Conservation (phyloP, 163 green algal genomes). For the Chlamydomonas reinhardtii region DNA sequence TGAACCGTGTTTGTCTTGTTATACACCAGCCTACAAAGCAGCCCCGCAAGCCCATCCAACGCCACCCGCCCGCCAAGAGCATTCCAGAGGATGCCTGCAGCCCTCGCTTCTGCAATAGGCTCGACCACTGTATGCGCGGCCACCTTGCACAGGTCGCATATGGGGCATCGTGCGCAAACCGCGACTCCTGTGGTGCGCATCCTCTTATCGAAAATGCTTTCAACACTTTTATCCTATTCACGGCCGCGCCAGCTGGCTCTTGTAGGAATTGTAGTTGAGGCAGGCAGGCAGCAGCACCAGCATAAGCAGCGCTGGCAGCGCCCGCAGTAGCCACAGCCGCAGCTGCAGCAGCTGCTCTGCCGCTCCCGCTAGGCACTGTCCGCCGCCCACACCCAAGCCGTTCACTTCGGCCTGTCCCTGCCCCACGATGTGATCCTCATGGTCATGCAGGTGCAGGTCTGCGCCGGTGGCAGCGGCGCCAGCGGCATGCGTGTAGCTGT, state of each 20-base stretch:
- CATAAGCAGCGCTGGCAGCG: constrained; percentile 27
- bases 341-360: constrained; percentile 9
- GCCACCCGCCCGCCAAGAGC: too few relatives aligned
- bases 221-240: neutral
- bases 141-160: too few relatives aligned
- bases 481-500: neutral
- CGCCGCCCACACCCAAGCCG: neutral
- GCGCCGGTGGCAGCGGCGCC: neutral
- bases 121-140: too few relatives aligned
- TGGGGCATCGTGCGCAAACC: too few relatives aligned
- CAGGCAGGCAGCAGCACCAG: constrained; percentile 9
- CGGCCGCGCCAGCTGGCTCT: constrained; percentile 14
- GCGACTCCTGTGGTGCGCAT: neutral
- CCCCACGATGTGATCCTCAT: neutral
- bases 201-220: too few relatives aligned
- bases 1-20: too few relatives aligned
- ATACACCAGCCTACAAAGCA: too few relatives aligned
- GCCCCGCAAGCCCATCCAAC: too few relatives aligned
- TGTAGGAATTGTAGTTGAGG: constrained; percentile 17
- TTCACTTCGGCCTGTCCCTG: neutral
- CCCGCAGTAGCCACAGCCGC: constrained; percentile 37
- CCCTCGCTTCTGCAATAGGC: too few relatives aligned
- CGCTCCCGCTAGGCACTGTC: neutral
- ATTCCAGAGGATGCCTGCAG: too few relatives aligned
- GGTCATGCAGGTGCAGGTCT: too few relatives aligned